Conservation (phyloP, 371 early-diverging fungal genomes). For the Blakeslea trispora region DNA sequence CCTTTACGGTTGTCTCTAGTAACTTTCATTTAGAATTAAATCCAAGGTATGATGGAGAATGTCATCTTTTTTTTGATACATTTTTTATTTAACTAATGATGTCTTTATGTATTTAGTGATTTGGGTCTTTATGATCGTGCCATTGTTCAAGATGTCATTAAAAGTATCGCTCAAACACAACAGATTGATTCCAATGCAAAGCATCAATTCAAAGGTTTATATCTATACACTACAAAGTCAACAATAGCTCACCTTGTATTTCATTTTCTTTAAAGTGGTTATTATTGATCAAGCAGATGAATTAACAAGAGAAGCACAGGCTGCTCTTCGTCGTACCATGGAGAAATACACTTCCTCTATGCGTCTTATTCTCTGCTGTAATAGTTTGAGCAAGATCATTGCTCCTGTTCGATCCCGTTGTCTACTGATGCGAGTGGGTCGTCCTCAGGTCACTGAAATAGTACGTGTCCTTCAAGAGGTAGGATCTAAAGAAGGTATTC, state of each 20-base stretch:
- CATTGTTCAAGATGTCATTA: slow-evolving; percentile 97
- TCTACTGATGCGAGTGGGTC: slow-evolving; percentile 87
- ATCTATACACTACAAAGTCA: not conserved
- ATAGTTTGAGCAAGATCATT: slow-evolving; percentile 91
- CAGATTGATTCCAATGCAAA: slow-evolving; percentile 85
- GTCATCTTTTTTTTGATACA: no score
- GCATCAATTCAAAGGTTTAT: slow-evolving; percentile 82
- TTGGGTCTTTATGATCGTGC: slow-evolving; percentile 95
- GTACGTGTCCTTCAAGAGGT: slow-evolving; percentile 66
- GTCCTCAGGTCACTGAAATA: slow-evolving; percentile 78
- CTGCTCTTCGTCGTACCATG: slow-evolving; percentile 98
- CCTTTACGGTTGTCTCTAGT: slow-evolving; percentile 84
- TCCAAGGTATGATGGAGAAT: slow-evolving; percentile 70
- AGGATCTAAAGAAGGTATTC: slow-evolving; percentile 77
- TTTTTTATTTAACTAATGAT: no score
- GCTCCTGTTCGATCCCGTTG: slow-evolving; percentile 97
- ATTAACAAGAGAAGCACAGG: slow-evolving; percentile 95
- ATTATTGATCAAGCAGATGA: slow-evolving; percentile 97
- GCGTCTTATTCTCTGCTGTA: slow-evolving; percentile 94
- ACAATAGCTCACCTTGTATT: no score
- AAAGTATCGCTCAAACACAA: slow-evolving; percentile 98
- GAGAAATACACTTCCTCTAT: slow-evolving; percentile 97
- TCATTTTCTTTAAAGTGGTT: slow-evolving; percentile 73
- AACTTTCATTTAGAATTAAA: slow-evolving; percentile 94
- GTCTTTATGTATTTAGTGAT: slow-evolving; percentile 70